phyloP scores from a whole-genome alignment of 2,329 filamentous ascomycete genomes.

The Neopestalotiopsis sp. region DNA sequence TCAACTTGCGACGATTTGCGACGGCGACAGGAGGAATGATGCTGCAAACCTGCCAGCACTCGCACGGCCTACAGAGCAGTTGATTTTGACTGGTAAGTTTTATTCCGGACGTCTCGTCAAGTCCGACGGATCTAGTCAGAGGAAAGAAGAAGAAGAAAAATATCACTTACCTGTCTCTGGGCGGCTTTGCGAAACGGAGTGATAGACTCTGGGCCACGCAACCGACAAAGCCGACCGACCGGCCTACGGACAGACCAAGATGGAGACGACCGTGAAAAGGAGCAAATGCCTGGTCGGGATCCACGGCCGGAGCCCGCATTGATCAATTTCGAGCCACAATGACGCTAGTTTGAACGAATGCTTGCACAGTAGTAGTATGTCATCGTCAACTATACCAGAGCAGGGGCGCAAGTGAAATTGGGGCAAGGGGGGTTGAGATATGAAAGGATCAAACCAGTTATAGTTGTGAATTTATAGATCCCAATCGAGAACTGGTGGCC shows the following conservation, averaged over 20 bases:
- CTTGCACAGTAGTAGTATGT: neutral
- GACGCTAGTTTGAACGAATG: neutral
- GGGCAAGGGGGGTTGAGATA: neutral
- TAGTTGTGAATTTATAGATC: conserved; percentile 17
- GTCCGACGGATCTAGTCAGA: too few relatives aligned
- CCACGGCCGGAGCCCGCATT: conserved; percentile 14
- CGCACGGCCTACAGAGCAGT: neutral
- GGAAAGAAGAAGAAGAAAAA: too few relatives aligned
- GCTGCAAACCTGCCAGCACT: neutral
- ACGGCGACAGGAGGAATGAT: neutral
- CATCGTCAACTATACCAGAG: neutral
- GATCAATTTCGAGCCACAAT: conserved; percentile 3
- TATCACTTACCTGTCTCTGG: too few relatives aligned
- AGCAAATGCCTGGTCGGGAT: conserved; percentile 14
- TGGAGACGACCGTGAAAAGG: neutral
- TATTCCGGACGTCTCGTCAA: too few relatives aligned
- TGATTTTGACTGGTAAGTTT: neutral
- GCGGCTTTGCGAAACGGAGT: too few relatives aligned
- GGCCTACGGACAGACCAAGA: neutral
- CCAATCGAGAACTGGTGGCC: conserved; percentile 4
- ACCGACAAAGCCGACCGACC: neutral
- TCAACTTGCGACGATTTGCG: neutral
- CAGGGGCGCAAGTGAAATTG: conserved; percentile 12
- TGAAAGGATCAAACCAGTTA: conserved; percentile 16
- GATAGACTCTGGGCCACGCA: too few relatives aligned